Evolutionary conservation across 176 grass and related monocot genomes (phyloP), one percentile per base, ranked within the genome.

Genomic region (Neostapfia colusana): DNA sequence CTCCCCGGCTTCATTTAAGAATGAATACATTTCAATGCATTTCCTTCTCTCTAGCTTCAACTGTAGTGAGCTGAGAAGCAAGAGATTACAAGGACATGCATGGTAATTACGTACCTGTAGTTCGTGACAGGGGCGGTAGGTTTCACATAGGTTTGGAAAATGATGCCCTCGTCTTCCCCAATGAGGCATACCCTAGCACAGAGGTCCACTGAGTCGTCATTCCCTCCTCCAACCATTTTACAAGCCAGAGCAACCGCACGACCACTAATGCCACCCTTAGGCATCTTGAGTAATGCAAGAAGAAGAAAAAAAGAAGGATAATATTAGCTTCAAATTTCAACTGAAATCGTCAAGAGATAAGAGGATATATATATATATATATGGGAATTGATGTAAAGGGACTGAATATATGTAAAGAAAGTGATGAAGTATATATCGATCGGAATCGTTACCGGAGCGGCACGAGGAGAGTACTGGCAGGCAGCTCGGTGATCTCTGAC

Each of bases 91-190:
- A n/a, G 51, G 20, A 45, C 26, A 15, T 65, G 35, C 26, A 15
- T 65, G 35, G 27, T 23, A 16, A 17, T 62, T 65, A 31, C 3
- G 3, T 31, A 97, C 93, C 90, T 97, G 67, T 91, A 91, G 81
- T 91, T 97, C 11, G 90, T 93, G 65, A 97, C 81, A n/a, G 81
- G 73, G 28, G 72, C 57, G 27, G 59, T 49, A 39, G 93, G 90
- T 58, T 90, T 97, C 34, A 93, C 72, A 60, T 91, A 93, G 48
- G 90, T 82, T 21, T 97, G 81, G 81, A 97, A 97, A 70, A 93
- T 85, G 63, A 91, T 43, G 59, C 70, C 89, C 78, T 93, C 93
- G 38, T 97, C 88, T 68, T 93, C 93, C 15, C 88, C 85, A 18
- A 82, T 72, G 20, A 97, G 85, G 78, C 90, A 97, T 48, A 93